Percentiles rank a stretch among this genome's conserved stretches.
phyloP scores from a whole-genome alignment of 345 rosid species.

The Corchorus olitorius region DNA sequence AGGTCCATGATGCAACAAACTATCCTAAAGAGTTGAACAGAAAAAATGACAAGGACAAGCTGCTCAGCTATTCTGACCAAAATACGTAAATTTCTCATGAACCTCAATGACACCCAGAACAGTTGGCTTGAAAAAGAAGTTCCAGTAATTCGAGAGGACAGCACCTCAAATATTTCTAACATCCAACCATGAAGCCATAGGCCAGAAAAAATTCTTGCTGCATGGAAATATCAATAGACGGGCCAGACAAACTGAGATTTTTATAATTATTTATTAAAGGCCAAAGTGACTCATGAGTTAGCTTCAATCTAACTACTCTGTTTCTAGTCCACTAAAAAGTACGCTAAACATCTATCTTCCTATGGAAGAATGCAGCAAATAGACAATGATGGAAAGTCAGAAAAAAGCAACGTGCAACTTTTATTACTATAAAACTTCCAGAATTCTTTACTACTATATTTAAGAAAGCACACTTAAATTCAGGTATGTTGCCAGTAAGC shows the following conservation, averaged over 20 bases:
- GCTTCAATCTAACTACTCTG: not conserved
- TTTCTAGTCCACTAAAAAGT: not conserved
- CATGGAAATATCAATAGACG: not conserved
- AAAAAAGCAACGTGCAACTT: not conserved
- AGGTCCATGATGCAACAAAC: not conserved
- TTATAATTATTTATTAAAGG: not conserved
- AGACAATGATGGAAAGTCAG: not conserved
- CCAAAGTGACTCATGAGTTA: not conserved
- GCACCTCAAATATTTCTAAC: not conserved
- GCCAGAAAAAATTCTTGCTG: not conserved
- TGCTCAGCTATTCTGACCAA: not conserved
- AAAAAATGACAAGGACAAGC: not conserved
- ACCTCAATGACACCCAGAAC: not conserved
- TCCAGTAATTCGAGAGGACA: not conserved
- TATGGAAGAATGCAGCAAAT: not conserved
- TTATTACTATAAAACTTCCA: not conserved
- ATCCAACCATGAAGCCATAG: not conserved
- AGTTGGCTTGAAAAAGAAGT: not conserved
- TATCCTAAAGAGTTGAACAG: not conserved
- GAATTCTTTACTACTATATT: not conserved
- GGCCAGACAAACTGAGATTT: not conserved
- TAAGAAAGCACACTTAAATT: not conserved
- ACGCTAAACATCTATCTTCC: not conserved
- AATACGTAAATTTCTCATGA: not conserved
- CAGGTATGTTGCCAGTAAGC: not conserved